A percentile compares a stretch with the other conserved stretches of the same genome.
Evolutionary conservation across 2,329 filamentous ascomycete species (phyloP).

Genomic region (Byssothecium circinans): DNA sequence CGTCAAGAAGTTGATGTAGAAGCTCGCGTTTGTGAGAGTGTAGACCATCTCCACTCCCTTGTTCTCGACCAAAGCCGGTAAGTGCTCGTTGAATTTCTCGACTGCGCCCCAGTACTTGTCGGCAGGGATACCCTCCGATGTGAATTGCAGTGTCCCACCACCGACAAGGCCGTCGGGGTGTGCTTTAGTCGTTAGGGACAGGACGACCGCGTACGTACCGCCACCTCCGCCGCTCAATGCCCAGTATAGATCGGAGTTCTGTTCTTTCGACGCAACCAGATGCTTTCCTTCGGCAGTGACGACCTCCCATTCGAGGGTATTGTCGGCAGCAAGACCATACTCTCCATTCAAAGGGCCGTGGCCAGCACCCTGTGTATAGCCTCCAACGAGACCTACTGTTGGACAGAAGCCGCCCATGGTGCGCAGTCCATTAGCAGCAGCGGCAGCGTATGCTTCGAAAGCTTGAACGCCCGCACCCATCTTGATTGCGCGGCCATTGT

Average conservation of each 20-base stretch:
- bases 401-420: conserved; percentile 13
- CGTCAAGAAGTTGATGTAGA: neutral
- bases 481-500: conserved; percentile 10
- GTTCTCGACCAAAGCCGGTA: neutral
- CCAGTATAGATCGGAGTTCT: conserved; percentile 23
- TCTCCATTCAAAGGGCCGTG: conserved; percentile 26
- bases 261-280: conserved; percentile 11
- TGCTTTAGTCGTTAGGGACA: conserved; percentile 17
- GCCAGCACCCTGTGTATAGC: neutral
- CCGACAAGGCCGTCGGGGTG: conserved; percentile 3
- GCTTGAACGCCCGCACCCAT: conserved; percentile 18
- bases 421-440: neutral
- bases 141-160: neutral
- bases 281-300: conserved; percentile 18
- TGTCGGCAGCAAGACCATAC: conserved; percentile 17
- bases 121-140: neutral
- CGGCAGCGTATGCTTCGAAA: neutral
- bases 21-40: neutral
- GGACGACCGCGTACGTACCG: conserved; percentile 22
- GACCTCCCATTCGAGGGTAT: conserved; percentile 25
- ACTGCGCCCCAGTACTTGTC: neutral
- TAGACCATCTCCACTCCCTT: neutral
- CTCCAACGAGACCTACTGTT: neutral
- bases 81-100: neutral
- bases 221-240: conserved; percentile 24